A percentile compares a stretch with the other conserved stretches of the same genome.
Conservation (phyloP, 2,329 filamentous ascomycete species). For the Ophiostoma ulmi region DNA sequence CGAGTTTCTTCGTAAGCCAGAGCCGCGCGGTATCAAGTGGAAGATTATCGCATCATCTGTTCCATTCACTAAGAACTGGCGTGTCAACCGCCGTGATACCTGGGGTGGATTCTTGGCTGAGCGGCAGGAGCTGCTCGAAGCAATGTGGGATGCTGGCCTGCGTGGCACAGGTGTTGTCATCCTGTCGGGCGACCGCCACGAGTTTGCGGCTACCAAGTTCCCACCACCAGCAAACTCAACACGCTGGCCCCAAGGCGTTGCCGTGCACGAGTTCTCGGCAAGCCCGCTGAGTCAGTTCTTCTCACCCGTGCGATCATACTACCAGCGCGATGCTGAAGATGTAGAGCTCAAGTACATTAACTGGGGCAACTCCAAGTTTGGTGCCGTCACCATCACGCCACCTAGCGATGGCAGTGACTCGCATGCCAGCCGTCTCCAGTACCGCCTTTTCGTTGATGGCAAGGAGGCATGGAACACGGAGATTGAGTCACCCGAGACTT, state of each 20-base stretch:
- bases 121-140: slow-evolving; percentile 71
- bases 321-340: slow-evolving; percentile 74
- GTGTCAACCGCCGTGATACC: slow-evolving; percentile 78
- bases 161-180: slow-evolving; percentile 73
- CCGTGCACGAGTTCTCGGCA: slow-evolving; percentile 86
- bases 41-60: slow-evolving; percentile 88
- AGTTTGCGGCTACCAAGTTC: slow-evolving; percentile 86
- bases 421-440: slow-evolving; percentile 61
- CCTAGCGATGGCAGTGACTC: slow-evolving; percentile 37
- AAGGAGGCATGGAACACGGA: slow-evolving; percentile 67
- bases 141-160: slow-evolving; percentile 80
- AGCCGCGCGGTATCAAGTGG: slow-evolving; percentile 77
- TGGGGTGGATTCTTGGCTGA: slow-evolving; percentile 91
- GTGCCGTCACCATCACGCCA: slow-evolving; percentile 63
- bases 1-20: slow-evolving; percentile 65
- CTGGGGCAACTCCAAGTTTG: slow-evolving; percentile 84
- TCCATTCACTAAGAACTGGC: slow-evolving; percentile 98
- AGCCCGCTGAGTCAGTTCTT: slow-evolving; percentile 94
- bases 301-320: slow-evolving; percentile 76
- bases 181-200: slow-evolving; percentile 88
- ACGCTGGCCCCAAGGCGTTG: slow-evolving; percentile 57
- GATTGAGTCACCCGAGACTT: slow-evolving; percentile 42
- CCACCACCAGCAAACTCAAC: slow-evolving; percentile 54
- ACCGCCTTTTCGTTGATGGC: slow-evolving; percentile 78
- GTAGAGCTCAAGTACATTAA: slow-evolving; percentile 81